These are phyloP conservation scores for Gautieria morchelliformis DNA, from an alignment of 768 basidiomycete genomes.

Conservation along the genomic window DNA sequence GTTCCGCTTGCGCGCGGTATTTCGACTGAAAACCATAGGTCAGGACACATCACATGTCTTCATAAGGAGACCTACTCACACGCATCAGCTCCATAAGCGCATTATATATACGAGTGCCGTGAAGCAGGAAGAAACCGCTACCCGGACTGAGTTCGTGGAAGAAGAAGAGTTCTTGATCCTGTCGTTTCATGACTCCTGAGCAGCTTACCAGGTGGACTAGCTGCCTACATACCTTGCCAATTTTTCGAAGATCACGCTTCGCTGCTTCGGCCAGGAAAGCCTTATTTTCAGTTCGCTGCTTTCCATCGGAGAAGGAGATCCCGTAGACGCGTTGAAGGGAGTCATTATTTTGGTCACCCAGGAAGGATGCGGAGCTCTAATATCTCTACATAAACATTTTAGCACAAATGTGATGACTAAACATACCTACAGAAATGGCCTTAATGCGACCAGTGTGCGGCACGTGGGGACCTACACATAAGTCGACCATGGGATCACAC, in stretches of 20 bases:
- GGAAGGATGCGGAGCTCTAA: slow-evolving; percentile 94
- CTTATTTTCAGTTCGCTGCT: slow-evolving; percentile 92
- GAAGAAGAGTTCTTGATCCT: slow-evolving; percentile 97
- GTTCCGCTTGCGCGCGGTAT: slow-evolving; percentile 88
- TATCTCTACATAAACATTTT: too few species aligned
- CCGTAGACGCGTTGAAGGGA: slow-evolving; percentile 95
- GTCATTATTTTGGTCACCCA: slow-evolving; percentile 88
- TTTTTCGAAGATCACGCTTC: slow-evolving; percentile 95
- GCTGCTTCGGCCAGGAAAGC: slow-evolving; percentile 93
- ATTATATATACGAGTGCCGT: slow-evolving; percentile 96
- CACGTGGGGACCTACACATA: slow-evolving; percentile 95
- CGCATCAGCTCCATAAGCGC: slow-evolving; percentile 83
- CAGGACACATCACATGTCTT: background rate
- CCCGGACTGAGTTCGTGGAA: slow-evolving; percentile 97
- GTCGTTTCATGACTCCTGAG: background rate
- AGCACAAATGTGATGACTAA: background rate
- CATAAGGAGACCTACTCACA: slow-evolving; percentile 36
- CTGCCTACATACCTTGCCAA: slow-evolving; percentile 54
- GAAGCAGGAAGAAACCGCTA: slow-evolving; percentile 92
- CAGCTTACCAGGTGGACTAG: background rate
- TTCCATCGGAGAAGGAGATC: slow-evolving; percentile 97
- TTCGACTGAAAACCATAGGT: slow-evolving; percentile 45
- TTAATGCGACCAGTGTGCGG: slow-evolving; percentile 98
- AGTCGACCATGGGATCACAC: slow-evolving; percentile 96
- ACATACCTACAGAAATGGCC: slow-evolving; percentile 84